phyloP scores from a whole-genome alignment of 2,329 filamentous ascomycete genomes.

The Zasmidium cellare region DNA sequence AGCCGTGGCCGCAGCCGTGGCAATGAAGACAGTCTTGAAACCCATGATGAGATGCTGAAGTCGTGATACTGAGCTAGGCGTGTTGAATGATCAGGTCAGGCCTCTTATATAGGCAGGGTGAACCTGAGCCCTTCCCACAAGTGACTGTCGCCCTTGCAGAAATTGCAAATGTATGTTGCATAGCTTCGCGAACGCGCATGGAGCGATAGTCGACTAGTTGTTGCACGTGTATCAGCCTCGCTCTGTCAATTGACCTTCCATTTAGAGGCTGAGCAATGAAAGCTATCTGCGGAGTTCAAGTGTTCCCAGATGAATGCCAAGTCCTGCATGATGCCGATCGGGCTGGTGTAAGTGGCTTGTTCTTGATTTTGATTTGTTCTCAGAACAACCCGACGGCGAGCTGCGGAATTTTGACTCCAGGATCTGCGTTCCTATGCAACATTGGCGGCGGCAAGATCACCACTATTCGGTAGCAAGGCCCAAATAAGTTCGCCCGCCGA shows the following conservation, averaged over 20 bases:
- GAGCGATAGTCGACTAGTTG: not conserved
- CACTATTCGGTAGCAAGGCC: not conserved
- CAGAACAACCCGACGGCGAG: constrained; percentile 4
- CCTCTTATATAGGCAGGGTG: not conserved
- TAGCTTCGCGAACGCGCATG: not conserved
- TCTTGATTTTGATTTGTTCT: constrained; percentile 15
- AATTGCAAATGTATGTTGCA: constrained; percentile 1
- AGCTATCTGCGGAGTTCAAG: constrained; percentile 6
- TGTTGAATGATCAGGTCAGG: not conserved
- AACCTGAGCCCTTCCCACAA: not conserved
- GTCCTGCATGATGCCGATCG: constrained; percentile 19
- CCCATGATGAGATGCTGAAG: constrained; percentile 19
- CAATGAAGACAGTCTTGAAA: constrained; percentile 19
- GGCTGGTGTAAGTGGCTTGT: constrained; percentile 7
- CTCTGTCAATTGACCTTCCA: constrained; percentile 14
- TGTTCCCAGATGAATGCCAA: constrained; percentile 13
- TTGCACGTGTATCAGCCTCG: constrained; percentile 19
- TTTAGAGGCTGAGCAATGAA: constrained; percentile 6
- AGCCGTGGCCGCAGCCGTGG: constrained; percentile 21
- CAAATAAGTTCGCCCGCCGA: not conserved
- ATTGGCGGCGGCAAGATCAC: constrained; percentile 10
- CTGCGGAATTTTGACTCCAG: constrained; percentile 7
- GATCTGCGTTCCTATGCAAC: constrained; percentile 20
- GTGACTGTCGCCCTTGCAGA: not conserved
- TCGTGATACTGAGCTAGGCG: not conserved